These are phyloP conservation scores for Hyparrhenia diplandra DNA, from an alignment of 176 grass and related monocot species.

Conservation along the genomic window DNA sequence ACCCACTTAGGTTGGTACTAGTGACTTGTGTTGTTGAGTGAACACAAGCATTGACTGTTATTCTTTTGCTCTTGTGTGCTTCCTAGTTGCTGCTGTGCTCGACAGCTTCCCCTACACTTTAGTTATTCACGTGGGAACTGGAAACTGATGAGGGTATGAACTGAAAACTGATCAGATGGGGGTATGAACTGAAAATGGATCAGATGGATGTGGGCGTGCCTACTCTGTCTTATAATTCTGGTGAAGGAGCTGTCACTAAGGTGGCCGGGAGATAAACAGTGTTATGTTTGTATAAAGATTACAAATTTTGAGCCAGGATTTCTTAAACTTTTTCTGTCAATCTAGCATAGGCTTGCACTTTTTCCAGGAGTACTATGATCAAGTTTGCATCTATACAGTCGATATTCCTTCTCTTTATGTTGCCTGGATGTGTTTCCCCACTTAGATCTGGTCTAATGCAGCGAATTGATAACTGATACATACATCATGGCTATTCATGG, in stretches of 20 bases:
- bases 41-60: neutral
- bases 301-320: neutral
- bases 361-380: neutral
- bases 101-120: neutral
- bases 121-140: neutral
- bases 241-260: neutral
- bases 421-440: neutral
- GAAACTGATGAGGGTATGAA: neutral
- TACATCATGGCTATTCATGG: neutral
- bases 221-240: neutral
- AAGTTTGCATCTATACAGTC: neutral
- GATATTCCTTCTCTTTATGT: neutral
- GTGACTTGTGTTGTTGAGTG: neutral
- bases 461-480: neutral
- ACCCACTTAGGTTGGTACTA: neutral
- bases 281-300: neutral
- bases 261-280: neutral
- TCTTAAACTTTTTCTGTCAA: neutral
- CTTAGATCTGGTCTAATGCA: neutral
- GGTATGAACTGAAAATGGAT: neutral
- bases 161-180: neutral
- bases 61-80: neutral
- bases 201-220: neutral
- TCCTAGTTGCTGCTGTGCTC: neutral
- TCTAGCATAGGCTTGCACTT: neutral